Conservation (phyloP, 106 monocot genomes). For the Acorus calamus region DNA sequence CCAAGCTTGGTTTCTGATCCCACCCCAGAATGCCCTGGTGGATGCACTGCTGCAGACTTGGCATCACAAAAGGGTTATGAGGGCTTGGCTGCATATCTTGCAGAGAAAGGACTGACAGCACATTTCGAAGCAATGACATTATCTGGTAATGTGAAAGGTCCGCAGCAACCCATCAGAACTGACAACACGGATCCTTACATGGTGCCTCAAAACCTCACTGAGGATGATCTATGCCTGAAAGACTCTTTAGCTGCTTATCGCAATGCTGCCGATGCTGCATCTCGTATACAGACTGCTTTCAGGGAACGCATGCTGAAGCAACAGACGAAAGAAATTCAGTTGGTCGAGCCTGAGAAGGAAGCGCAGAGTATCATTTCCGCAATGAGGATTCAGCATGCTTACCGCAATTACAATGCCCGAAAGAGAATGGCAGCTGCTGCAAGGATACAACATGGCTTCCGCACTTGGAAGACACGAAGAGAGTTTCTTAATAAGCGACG, state of each 20-base stretch:
- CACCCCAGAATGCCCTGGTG: slow-evolving; percentile 61
- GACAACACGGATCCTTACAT: slow-evolving; percentile 14
- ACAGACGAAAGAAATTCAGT: slow-evolving; percentile 60
- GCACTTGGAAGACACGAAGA: slow-evolving; percentile 68
- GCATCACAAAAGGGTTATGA: slow-evolving; percentile 69
- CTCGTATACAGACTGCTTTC: slow-evolving; percentile 69
- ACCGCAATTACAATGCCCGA: slow-evolving; percentile 42
- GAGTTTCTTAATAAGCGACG: slow-evolving; percentile 60
- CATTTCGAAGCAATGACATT: slow-evolving; percentile 86
- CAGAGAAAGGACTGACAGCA: slow-evolving; percentile 68
- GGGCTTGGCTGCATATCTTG: slow-evolving; percentile 86
- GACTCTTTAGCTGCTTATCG: slow-evolving; percentile 90
- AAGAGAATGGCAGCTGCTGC: slow-evolving; percentile 76
- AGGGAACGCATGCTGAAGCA: slow-evolving; percentile 69
- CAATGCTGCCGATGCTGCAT: slow-evolving; percentile 88
- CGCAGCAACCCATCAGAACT: slow-evolving; percentile 1
- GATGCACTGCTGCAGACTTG: slow-evolving; percentile 74
- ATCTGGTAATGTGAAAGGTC: slow-evolving; percentile 36
- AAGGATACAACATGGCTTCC: slow-evolving; percentile 74
- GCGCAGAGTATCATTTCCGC: slow-evolving; percentile 66
- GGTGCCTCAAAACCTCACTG: slow-evolving; percentile 35
- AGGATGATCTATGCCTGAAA: slow-evolving; percentile 79
- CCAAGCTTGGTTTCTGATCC: slow-evolving; percentile 91
- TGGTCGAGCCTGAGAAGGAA: slow-evolving; percentile 49
- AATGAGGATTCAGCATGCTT: slow-evolving; percentile 86